Evolutionary conservation across 2,329 filamentous ascomycete genomes (phyloP).

Genomic region (Stagonosporopsis rhizophila): DNA sequence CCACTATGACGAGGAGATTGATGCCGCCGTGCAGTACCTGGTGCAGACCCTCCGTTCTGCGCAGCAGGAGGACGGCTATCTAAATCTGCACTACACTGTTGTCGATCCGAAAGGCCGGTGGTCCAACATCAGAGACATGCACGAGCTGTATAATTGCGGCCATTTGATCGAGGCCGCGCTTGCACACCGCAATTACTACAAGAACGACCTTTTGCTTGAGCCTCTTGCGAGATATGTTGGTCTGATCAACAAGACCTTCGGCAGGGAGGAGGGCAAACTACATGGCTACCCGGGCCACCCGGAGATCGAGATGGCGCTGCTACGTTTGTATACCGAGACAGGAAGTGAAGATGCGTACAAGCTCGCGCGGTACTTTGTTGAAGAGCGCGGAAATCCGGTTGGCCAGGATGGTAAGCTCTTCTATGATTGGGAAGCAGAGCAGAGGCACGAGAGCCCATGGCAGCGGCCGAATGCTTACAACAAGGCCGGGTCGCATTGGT

Average conservation of each 20-base stretch:
- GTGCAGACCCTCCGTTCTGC: conserved; percentile 64
- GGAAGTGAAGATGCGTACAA: conserved; percentile 49
- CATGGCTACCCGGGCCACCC: conserved; percentile 69
- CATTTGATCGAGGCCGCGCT: conserved; percentile 62
- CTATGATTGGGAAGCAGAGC: conserved; percentile 62
- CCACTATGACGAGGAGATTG: conserved; percentile 55
- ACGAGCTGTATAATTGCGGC: conserved; percentile 67
- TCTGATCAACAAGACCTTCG: conserved; percentile 61
- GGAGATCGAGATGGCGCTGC: conserved; percentile 60
- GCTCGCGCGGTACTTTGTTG: conserved; percentile 64
- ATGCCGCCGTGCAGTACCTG: conserved; percentile 62
- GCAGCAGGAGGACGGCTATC: conserved; percentile 66
- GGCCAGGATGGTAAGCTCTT: conserved; percentile 60
- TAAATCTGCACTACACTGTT: conserved; percentile 69
- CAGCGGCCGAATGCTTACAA: conserved; percentile 59
- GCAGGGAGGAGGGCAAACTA: conserved; percentile 56
- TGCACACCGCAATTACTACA: conserved; percentile 54
- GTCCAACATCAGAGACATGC: conserved; percentile 66
- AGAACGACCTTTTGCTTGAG: conserved; percentile 60
- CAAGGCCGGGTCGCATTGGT: conserved; percentile 53
- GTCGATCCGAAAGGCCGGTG: conserved; percentile 64
- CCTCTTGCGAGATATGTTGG: conserved; percentile 63
- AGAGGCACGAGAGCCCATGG: conserved; percentile 59
- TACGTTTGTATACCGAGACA: conserved; percentile 56
- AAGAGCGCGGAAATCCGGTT: conserved; percentile 62